Conservation (phyloP, 1,139 yeast species). For the Tardiomyces depauwii region DNA sequence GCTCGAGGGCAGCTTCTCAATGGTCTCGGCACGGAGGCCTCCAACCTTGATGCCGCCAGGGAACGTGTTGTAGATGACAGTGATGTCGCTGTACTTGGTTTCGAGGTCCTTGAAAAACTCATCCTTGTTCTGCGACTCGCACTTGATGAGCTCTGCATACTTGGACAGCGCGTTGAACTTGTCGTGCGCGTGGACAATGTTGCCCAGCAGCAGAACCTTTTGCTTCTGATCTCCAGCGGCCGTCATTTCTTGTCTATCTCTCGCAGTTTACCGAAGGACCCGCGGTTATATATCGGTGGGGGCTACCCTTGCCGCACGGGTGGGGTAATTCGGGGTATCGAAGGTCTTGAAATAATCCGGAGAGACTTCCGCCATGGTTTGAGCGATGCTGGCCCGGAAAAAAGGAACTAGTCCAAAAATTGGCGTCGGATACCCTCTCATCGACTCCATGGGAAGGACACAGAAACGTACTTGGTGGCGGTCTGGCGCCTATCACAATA, state of each 20-base stretch:
- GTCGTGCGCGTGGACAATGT: constrained; percentile 12
- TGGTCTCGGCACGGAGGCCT: constrained; percentile 62
- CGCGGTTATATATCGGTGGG: background rate
- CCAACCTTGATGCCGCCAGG: constrained; percentile 36
- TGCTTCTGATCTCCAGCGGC: constrained; percentile 5
- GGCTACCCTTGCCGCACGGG: background rate
- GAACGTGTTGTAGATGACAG: constrained; percentile 22
- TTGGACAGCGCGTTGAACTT: background rate
- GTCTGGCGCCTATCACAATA: no score
- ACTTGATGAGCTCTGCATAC: constrained; percentile 12
- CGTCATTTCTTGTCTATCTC: background rate
- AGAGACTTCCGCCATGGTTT: no score
- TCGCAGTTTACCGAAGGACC: background rate
- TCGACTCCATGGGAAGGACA: no score
- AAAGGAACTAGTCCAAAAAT: no score
- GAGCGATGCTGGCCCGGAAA: no score
- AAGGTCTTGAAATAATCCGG: no score
- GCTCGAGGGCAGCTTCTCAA: constrained; percentile 45
- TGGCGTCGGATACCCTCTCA: no score
- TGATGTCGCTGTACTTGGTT: constrained; percentile 17
- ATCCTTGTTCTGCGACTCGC: constrained; percentile 14
- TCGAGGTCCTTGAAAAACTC: constrained; percentile 24
- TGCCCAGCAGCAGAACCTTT: constrained; percentile 16
- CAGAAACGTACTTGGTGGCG: no score
- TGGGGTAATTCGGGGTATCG: background rate